These are phyloP conservation scores for Chaetomium globosum DNA, from an alignment of 2,329 filamentous ascomycete genomes.

Conservation along the genomic window DNA sequence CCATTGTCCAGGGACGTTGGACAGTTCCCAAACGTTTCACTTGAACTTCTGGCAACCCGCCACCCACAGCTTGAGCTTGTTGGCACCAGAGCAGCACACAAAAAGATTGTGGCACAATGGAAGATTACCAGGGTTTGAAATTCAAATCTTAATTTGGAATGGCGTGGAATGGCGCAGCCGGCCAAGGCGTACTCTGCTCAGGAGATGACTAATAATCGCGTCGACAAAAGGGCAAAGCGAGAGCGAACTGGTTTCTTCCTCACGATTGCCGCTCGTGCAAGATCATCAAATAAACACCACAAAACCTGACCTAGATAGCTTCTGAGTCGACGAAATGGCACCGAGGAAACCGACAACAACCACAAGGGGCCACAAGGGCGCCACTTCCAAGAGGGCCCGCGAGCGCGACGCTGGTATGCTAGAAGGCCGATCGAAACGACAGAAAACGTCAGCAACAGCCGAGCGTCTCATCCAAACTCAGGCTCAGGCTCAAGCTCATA, in stretches of 20 bases:
- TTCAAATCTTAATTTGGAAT: neutral
- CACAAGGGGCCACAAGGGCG: neutral
- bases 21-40: neutral
- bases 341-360: conserved; percentile 13
- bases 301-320: neutral
- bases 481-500: neutral
- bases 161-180: conserved; percentile 10
- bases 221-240: neutral
- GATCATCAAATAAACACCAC: neutral
- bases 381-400: conserved; percentile 11
- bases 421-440: conserved; percentile 11
- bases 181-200: neutral
- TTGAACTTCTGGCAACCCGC: conserved; percentile 13
- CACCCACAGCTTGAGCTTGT: conserved; percentile 16
- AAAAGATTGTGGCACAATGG: neutral
- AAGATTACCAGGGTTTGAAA: neutral
- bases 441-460: neutral
- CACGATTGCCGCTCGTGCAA: neutral
- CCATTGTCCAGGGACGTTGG: neutral
- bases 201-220: conserved; percentile 11
- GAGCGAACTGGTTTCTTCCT: neutral
- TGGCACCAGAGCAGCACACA: conserved; percentile 6
- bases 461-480: conserved; percentile 4
- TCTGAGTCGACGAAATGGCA: conserved; percentile 6
- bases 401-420: conserved; percentile 4